Conservation (phyloP, 1,139 yeast species). For the Geotrichum siamense region DNA sequence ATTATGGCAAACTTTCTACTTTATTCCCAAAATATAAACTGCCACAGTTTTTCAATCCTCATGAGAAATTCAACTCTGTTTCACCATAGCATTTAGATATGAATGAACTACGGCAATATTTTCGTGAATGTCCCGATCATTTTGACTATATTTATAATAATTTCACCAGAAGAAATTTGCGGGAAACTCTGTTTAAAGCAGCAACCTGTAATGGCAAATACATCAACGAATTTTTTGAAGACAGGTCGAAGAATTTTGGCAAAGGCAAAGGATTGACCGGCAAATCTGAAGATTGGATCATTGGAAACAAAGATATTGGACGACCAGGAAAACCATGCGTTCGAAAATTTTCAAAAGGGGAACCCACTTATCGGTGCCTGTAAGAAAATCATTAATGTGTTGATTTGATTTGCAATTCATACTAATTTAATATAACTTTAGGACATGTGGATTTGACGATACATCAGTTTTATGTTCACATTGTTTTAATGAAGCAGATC, state of each 20-base stretch:
- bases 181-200: constrained; percentile 47
- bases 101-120: constrained; percentile 24
- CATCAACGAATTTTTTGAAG: constrained; percentile 47
- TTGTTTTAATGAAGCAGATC: constrained; percentile 68
- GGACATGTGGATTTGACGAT: constrained; percentile 77
- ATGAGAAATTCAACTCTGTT: too few species aligned
- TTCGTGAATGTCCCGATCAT: constrained; percentile 28
- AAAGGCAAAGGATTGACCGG: background rate
- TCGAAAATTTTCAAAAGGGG: constrained; percentile 70
- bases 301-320: constrained; percentile 3
- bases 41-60: too few species aligned
- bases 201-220: constrained; percentile 47
- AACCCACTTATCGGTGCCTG: constrained; percentile 73
- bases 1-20: too few species aligned
- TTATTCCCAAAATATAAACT: too few species aligned
- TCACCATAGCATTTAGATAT: background rate
- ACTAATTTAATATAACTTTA: constrained; percentile 15
- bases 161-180: constrained; percentile 34
- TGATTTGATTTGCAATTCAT: background rate
- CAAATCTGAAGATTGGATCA: constrained; percentile 3
- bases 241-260: constrained; percentile 10
- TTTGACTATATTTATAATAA: constrained; percentile 25
- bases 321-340: constrained; percentile 76
- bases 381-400: constrained; percentile 20
- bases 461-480: constrained; percentile 78